Evolutionary conservation across 2,329 filamentous ascomycete species (phyloP), one percentile per base, ranked within the genome.

Genomic region (Pseudogymnoascus sp.): DNA sequence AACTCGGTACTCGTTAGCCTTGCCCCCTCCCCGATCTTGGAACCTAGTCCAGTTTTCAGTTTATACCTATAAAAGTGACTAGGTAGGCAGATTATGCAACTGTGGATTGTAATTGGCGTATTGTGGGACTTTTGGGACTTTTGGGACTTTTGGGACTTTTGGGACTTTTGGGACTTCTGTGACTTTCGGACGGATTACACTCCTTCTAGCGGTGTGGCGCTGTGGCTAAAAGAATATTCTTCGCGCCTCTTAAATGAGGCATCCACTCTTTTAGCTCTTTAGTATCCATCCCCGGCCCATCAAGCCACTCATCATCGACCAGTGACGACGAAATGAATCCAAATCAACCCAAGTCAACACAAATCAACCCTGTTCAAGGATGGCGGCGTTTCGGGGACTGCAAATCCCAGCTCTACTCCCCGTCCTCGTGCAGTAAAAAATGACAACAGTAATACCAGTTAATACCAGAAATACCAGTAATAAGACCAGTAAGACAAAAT

Each of bases 211-310:
- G 28, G 50, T 56, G 50, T 56, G 50, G 50, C 50, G 50, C 28
- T 56, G 50, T 56, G 50, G 50, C 50, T 56, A 56, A 34, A 56
- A 34, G 50, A 56, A 56, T 56, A 56, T 56, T 56, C 50, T 31
- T n/a, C 5, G 8, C 18, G 46, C 46, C 31, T 36, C 59, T 38
- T 21, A 60, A 37, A 60, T 60, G 59, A 60, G 59, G 59, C 59
- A 60, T 5, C 31, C 34, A 23, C 31, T 2, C 4, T 16, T 16
- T 4, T 31, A 31, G 21, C 21, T 23, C 21, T 23, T 23, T 11
- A 42, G 6, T n/a, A 40, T 38, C n/a, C 7, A 18, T 23, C 21
- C 0, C 21, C 21, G 2, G 2, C 21, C 21, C 21, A 23, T 8
- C 34, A 34, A 56, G 50, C 50, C 50, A 56, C 50, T 56, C 50